Conservation (phyloP, 352 stramenopile species). For the Phytopythium chamaehyphon region DNA sequence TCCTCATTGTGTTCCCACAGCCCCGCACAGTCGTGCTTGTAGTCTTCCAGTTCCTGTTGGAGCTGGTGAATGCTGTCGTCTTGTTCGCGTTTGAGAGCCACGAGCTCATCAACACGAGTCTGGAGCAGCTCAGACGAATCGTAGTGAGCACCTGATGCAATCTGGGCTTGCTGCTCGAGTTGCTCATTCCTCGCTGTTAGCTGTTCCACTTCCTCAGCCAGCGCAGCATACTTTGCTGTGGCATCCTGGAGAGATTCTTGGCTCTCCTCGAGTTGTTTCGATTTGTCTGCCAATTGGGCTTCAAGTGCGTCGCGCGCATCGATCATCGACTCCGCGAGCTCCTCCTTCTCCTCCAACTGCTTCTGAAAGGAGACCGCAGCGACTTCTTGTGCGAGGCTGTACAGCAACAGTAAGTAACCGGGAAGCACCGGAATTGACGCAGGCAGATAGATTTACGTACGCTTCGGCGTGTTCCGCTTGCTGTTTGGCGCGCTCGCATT, state of each 20-base stretch:
- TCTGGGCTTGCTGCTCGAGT: conserved; percentile 2
- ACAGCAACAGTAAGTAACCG: background rate
- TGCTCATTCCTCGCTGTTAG: conserved; percentile 19
- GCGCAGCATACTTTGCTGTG: conserved; percentile 4
- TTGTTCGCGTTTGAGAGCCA: conserved; percentile 26
- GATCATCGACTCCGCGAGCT: conserved; percentile 9
- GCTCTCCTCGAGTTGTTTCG: conserved; percentile 19
- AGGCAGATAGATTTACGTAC: background rate
- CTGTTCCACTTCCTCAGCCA: conserved; percentile 18
- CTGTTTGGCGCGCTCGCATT: conserved; percentile 31
- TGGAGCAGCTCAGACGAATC: background rate
- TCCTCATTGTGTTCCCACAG: conserved; percentile 79
- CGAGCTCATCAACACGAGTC: conserved; percentile 10
- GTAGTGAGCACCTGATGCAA: background rate
- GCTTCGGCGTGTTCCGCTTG: conserved; percentile 25
- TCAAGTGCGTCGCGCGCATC: conserved; percentile 20
- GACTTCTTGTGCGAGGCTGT: conserved; percentile 20
- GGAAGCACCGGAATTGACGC: background rate
- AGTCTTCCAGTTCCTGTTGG: conserved; percentile 61
- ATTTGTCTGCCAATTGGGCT: conserved; percentile 27
- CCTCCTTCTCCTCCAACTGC: conserved; percentile 34
- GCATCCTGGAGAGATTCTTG: conserved; percentile 4
- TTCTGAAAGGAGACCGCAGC: conserved; percentile 20
- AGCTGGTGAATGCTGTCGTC: conserved; percentile 25
- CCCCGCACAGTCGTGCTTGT: conserved; percentile 77